phyloP scores from a whole-genome alignment of 2,329 filamentous ascomycete genomes.

The Penicillium sp. region DNA sequence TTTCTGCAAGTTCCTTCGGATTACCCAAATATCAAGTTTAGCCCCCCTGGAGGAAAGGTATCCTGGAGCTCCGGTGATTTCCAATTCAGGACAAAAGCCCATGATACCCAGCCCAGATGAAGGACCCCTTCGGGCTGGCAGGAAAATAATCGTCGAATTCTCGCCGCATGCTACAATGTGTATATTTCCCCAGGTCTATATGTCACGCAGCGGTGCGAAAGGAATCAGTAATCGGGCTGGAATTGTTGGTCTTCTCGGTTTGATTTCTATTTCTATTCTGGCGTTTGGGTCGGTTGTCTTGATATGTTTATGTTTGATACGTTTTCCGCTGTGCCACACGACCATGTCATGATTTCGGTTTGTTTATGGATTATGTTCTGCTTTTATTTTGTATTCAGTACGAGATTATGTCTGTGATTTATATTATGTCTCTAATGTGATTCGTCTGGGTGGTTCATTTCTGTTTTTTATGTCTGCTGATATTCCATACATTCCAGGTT shows the following conservation, averaged over 20 bases:
- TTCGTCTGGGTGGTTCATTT: not conserved
- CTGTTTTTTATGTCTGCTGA: not conserved
- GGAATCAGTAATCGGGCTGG: not conserved
- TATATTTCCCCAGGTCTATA: not conserved
- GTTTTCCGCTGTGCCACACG: not conserved
- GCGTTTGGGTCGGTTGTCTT: constrained; percentile 5
- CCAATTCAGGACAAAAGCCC: not conserved
- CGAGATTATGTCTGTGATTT: not conserved
- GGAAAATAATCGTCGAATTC: not conserved
- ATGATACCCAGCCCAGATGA: not conserved
- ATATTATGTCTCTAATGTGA: constrained; percentile 3
- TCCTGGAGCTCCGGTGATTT: not conserved
- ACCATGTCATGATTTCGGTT: not conserved
- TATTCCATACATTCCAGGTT: not conserved
- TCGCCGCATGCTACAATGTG: not conserved
- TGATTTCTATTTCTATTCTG: not conserved
- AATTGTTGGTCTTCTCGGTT: not conserved
- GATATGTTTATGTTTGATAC: not conserved
- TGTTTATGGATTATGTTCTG: not conserved
- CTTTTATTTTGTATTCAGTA: constrained; percentile 1
- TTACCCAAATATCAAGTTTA: not conserved
- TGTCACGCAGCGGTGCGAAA: not conserved
- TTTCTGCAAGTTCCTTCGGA: constrained; percentile 1
- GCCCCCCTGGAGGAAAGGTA: constrained; percentile 1
- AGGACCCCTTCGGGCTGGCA: not conserved